Base-by-base conservation (phyloP, 192 early-diverging fungal species). In the Podila epicladia region DNA sequence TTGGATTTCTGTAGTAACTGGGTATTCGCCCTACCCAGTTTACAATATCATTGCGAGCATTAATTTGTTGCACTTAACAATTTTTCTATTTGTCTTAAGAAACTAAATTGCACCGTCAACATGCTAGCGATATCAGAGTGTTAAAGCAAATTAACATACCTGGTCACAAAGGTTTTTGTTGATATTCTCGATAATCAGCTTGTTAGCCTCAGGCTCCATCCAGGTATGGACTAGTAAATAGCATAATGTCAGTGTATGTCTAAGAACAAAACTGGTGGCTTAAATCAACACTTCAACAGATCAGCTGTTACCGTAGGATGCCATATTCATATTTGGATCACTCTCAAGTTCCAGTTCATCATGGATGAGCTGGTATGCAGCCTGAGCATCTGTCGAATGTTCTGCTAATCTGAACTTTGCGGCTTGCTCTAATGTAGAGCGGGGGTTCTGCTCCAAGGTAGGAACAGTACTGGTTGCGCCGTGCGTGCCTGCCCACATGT, bases 181-280 rank as follows among this genome's bases (percentile, higher is more conserved):
- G 38, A 93, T 74, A 68, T 90, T 94, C 67, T 95, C 93, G 11
- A 86, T 71, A 60, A 95, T 94, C 62, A 96, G 86, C 71, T 91
- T 89, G 24, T 94, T 89, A 12, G 93, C 94, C 79, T 95, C 92
- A 1, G 88, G 89, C 71, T 96, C 94, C 93, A 94, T 95, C 84
- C 88, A 92, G 19, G 92, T 73, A 11, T 93, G 93, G 29, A 96
- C 93, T 82, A 92, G 24, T 74, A 90, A 89, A 28, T 83, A 85
- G 4, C 87, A 89, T 71, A 89, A 85, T 79, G 90, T 92, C 68
- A 89, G 72, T 62, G 73, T 74, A 22, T 90, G 88, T 58, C 88
- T 88, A 58, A 89, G 89, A 74, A 92, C 89, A 57, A 94, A 84
- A 0, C 55, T 57, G 19, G 4, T 15, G 55, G 9, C 12, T n/a